These are phyloP conservation scores for Deinandra increscens DNA, from an alignment of 129 eudicot genomes.

Conservation along the genomic window DNA sequence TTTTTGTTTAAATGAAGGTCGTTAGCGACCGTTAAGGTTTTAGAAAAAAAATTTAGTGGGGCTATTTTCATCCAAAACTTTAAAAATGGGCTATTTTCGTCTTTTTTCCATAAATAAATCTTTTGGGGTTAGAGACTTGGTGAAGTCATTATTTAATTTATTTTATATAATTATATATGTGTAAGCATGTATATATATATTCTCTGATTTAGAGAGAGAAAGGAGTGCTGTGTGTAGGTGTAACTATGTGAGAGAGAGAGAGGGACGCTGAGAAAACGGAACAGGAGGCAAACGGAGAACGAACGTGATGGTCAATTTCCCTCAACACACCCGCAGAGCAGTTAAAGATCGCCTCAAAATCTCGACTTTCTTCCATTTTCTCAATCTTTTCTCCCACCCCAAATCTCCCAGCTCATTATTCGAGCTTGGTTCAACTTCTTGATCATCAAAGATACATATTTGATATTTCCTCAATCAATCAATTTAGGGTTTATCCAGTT, in stretches of 20 bases:
- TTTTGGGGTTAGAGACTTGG: no score
- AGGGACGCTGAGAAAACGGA: constrained; percentile 28
- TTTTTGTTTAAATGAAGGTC: no score
- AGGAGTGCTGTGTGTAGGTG: background rate
- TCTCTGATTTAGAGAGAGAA: constrained; percentile 13
- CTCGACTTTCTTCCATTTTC: constrained; percentile 10
- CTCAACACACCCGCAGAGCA: constrained; percentile 20
- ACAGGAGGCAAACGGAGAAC: constrained; percentile 37
- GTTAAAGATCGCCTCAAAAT: constrained; percentile 15
- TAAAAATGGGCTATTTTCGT: no score
- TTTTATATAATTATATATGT: background rate
- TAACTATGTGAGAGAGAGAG: constrained; percentile 16
- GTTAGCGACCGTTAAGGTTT: no score
- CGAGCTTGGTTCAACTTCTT: constrained; percentile 2
- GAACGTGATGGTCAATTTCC: constrained; percentile 49
- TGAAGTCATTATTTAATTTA: no score
- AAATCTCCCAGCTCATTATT: constrained; percentile 13
- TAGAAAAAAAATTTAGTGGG: no score
- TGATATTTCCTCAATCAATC: no score
- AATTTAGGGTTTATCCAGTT: background rate
- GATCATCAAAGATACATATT: no score
- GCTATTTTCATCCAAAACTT: no score
- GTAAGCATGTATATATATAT: background rate
- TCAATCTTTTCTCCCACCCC: constrained; percentile 7
- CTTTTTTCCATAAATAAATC: no score